These are phyloP conservation scores for Tetracentron sinense DNA, from an alignment of 164 flowering plant species.

Conservation along the genomic window DNA sequence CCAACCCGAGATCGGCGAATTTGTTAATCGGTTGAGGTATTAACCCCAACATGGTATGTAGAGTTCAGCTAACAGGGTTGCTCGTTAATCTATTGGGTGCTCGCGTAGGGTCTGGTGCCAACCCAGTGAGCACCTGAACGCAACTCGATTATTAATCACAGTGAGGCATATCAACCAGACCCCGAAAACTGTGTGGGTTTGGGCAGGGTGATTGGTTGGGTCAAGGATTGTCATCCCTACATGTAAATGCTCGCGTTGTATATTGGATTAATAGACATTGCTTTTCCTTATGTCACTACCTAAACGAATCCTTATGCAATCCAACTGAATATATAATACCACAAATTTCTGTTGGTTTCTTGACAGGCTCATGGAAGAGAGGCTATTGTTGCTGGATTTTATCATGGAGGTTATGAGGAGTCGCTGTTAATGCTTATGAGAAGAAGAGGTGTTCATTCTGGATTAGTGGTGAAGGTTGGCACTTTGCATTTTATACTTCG, in stretches of 20 bases:
- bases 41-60: too few species aligned
- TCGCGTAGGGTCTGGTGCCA: too few species aligned
- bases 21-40: too few species aligned
- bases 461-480: constrained; percentile 90
- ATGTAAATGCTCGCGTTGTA: background rate
- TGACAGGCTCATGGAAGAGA: constrained; percentile 81
- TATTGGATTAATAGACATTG: background rate
- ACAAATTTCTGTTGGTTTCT: background rate
- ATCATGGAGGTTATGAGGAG: constrained; percentile 92
- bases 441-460: constrained; percentile 95
- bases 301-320: background rate
- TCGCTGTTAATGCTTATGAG: constrained; percentile 92
- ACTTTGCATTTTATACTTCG: background rate
- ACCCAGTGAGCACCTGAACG: too few species aligned
- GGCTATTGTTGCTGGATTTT: constrained; percentile 91
- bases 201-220: too few species aligned
- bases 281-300: background rate
- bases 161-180: too few species aligned
- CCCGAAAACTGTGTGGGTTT: too few species aligned
- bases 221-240: background rate
- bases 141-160: too few species aligned
- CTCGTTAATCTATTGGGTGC: too few species aligned
- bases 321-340: background rate
- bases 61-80: too few species aligned
- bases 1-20: too few species aligned